Base-by-base conservation (phyloP, 495 filamentous ascomycete genomes). In the Penicillium pancosmium region DNA sequence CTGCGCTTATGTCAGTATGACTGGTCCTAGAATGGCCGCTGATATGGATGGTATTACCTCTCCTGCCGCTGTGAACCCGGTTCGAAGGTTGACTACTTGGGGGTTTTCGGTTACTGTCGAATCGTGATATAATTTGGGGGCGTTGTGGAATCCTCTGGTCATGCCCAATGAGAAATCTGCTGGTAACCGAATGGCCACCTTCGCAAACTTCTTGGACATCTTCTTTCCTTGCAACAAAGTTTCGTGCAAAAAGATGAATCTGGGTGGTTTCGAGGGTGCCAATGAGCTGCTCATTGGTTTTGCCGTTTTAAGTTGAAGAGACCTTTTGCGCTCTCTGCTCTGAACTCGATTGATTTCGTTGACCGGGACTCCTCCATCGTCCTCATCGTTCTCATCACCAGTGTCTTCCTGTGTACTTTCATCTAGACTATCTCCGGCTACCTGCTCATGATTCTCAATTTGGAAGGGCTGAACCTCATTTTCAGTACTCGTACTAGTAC, bases 101-200 rank as follows among this genome's bases (percentile, higher is more conserved):
- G 89, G 86, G 0, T 77, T 74, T 11, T 83, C 82, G 13, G 85
- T 81, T 3, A 96, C 86, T 46, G 82, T 91, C 5, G 86, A 81
- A 61, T 92, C 90, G 43, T 91, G 86, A 59, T 93, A 94, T 2
- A 95, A 71, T 54, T 84, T 88, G 0, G 91, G 91, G 1, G 85
- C 86, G 65, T 95, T 96, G 69, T 95, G 89, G 62, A 96, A 95
- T 8, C 92, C 92, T 69, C 87, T 89, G 0, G 92, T 85, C 4
- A 95, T 66, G 12, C 85, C 87, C 43, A 95, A 75, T 12, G 90
- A 87, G 56, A 94, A 84, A 60, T 95, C 91, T 74, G 92, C 87
- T 0, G 91, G 91, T 0, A 88, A 86, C 71, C 88, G 88, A 51
- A 93, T 74, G 7, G 89, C 83, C 2, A 87, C 82, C 19, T 81